Percentiles rank a stretch among this genome's conserved stretches.
phyloP scores from a whole-genome alignment of 768 basidiomycete species.

The Ramaria sp. region DNA sequence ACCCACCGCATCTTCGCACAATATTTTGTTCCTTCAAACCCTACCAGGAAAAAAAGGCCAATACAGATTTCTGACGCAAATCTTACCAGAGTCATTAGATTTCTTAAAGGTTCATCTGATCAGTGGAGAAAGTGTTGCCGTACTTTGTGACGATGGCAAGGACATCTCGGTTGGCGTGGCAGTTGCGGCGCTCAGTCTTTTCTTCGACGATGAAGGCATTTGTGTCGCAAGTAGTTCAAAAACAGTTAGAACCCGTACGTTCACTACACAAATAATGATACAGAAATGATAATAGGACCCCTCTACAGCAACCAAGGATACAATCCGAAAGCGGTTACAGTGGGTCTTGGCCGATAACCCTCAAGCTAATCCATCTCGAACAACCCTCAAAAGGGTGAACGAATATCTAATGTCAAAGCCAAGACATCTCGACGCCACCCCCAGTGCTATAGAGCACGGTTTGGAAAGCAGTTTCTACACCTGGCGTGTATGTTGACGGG shows the following conservation, averaged over 20 bases:
- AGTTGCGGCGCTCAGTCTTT: slow-evolving; percentile 42
- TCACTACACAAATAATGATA: neutral
- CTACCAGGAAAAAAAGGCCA: slow-evolving; percentile 44
- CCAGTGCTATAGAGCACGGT: slow-evolving; percentile 48
- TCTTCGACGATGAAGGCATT: slow-evolving; percentile 46
- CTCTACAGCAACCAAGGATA: slow-evolving; percentile 37
- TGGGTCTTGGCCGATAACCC: slow-evolving; percentile 76
- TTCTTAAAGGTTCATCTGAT: slow-evolving; percentile 35
- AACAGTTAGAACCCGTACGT: neutral
- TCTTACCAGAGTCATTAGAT: slow-evolving; percentile 36
- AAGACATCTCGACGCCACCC: slow-evolving; percentile 16
- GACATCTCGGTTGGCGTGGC: slow-evolving; percentile 57
- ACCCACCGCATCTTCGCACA: slow-evolving; percentile 10
- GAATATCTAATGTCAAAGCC: slow-evolving; percentile 43
- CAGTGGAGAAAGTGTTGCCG: slow-evolving; percentile 28
- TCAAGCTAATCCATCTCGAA: slow-evolving; percentile 71
- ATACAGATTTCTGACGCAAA: slow-evolving; percentile 31
- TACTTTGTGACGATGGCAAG: slow-evolving; percentile 46
- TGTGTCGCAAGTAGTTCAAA: slow-evolving; percentile 11
- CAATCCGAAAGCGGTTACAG: slow-evolving; percentile 65
- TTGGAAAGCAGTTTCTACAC: slow-evolving; percentile 43
- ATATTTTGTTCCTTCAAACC: slow-evolving; percentile 16
- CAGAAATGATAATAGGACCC: neutral
- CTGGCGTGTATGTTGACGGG: slow-evolving; percentile 63
- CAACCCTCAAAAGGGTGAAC: slow-evolving; percentile 71